Conservation (phyloP, 1,284 basidiomycete genomes). For the Agaricales sp. region DNA sequence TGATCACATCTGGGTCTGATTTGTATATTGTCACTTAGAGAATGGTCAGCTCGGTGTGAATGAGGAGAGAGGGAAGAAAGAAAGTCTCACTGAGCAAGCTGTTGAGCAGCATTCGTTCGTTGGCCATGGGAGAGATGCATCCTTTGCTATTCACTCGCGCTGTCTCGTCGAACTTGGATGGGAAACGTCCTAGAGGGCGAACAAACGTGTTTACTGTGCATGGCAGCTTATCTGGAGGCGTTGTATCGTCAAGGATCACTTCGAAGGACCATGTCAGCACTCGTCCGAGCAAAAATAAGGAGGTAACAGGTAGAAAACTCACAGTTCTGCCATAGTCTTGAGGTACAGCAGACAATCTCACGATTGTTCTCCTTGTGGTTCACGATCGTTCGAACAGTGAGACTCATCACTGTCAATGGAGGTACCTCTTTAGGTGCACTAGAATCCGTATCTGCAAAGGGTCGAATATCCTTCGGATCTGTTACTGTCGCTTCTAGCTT, state of each 20-base stretch:
- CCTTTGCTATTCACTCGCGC: slow-evolving; percentile 58
- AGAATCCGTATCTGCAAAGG: slow-evolving; percentile 66
- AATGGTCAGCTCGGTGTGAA: slow-evolving; percentile 6
- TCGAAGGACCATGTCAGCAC: neutral
- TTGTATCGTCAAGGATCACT: slow-evolving; percentile 86
- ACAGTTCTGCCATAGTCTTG: slow-evolving; percentile 87
- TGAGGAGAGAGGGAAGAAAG: neutral
- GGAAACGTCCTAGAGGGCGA: slow-evolving; percentile 88
- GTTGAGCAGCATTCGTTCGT: slow-evolving; percentile 83
- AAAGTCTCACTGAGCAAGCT: slow-evolving; percentile 56
- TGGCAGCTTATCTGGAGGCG: slow-evolving; percentile 77
- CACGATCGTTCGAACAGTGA: slow-evolving; percentile 86
- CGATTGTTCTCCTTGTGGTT: slow-evolving; percentile 92
- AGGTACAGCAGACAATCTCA: slow-evolving; percentile 83
- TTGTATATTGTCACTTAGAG: slow-evolving; percentile 67
- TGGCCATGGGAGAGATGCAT: slow-evolving; percentile 67
- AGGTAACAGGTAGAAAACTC: slow-evolving; percentile 22
- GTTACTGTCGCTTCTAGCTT: slow-evolving; percentile 85
- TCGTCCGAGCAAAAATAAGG: slow-evolving; percentile 1
- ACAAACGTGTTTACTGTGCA: slow-evolving; percentile 85
- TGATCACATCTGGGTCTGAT: slow-evolving; percentile 89
- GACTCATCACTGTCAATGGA: slow-evolving; percentile 85
- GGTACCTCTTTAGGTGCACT: slow-evolving; percentile 77
- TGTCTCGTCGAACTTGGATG: slow-evolving; percentile 70
- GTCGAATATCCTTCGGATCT: slow-evolving; percentile 84